Evolutionary conservation across 2,329 filamentous ascomycete species (phyloP).

Genomic region (Apiospora aurea): DNA sequence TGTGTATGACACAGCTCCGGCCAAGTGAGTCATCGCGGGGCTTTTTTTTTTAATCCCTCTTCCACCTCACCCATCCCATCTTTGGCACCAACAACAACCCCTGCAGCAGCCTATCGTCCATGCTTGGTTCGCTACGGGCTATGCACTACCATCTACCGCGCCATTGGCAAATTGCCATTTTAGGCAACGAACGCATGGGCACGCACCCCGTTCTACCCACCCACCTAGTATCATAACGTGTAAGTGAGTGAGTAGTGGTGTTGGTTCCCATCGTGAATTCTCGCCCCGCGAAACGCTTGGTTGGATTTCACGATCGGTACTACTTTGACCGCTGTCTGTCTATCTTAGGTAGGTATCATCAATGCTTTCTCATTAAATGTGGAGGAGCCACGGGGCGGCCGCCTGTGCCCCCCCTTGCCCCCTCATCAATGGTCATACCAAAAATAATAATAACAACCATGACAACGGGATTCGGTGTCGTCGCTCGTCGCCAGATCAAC

Average conservation of each 20-base stretch:
- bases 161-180: conserved; percentile 10
- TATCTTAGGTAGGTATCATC: no score
- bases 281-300: background rate
- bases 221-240: background rate
- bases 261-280: conserved; percentile 14
- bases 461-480: background rate
- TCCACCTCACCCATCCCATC: background rate
- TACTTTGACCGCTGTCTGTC: background rate
- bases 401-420: background rate
- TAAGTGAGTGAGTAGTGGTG: background rate
- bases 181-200: conserved; percentile 11
- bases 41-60: background rate
- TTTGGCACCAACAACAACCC: conserved; percentile 15
- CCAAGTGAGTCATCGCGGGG: conserved; percentile 24
- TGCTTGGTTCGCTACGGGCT: conserved; percentile 13
- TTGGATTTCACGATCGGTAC: background rate
- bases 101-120: conserved; percentile 20
- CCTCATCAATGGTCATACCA: background rate
- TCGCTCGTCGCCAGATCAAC: background rate
- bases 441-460: background rate
- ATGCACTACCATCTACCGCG: background rate
- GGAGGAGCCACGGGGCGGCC: background rate
- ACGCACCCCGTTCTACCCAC: background rate
- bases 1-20: conserved; percentile 14
- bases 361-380: background rate